Percentiles rank a stretch among this genome's conserved stretches.
These are phyloP conservation scores for Naganishia albida DNA, from an alignment of 1,284 basidiomycete genomes.

Conservation along the genomic window DNA sequence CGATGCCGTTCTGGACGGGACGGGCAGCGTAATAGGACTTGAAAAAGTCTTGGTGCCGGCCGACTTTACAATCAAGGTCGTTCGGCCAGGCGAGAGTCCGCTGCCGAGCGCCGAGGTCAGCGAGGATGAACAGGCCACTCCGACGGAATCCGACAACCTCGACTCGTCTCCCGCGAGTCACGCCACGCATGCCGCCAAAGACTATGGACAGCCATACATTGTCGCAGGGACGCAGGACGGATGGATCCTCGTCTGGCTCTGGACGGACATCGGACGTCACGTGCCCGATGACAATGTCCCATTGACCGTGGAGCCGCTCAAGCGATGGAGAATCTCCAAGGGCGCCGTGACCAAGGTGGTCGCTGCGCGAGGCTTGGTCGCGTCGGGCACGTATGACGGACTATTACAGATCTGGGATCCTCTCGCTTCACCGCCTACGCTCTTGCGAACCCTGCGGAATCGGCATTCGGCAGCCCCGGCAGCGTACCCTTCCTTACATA, in stretches of 20 bases:
- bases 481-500: slow-evolving; percentile 41
- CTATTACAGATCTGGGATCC: slow-evolving; percentile 50
- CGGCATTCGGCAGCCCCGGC: slow-evolving; percentile 42
- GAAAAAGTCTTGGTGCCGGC: slow-evolving; percentile 24
- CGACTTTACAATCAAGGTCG: slow-evolving; percentile 27
- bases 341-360: slow-evolving; percentile 48
- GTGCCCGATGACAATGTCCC: not conserved
- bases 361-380: slow-evolving; percentile 45
- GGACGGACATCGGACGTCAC: slow-evolving; percentile 32
- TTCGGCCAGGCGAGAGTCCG: not conserved
- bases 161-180: not conserved
- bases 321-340: slow-evolving; percentile 42
- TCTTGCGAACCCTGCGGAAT: slow-evolving; percentile 37
- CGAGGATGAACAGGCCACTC: not conserved
- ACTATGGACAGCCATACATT: slow-evolving; percentile 41
- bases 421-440: slow-evolving; percentile 38
- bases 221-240: slow-evolving; percentile 46
- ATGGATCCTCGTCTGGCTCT: slow-evolving; percentile 45
- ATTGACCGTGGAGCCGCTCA: slow-evolving; percentile 35
- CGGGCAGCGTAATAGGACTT: slow-evolving; percentile 7
- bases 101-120: not conserved
- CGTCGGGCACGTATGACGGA: slow-evolving; percentile 47
- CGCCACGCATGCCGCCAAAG: not conserved
- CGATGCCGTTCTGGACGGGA: slow-evolving; percentile 6
- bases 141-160: not conserved